Conservation (phyloP, 805 yeast species). For the Schizosaccharomyces lindneri region DNA sequence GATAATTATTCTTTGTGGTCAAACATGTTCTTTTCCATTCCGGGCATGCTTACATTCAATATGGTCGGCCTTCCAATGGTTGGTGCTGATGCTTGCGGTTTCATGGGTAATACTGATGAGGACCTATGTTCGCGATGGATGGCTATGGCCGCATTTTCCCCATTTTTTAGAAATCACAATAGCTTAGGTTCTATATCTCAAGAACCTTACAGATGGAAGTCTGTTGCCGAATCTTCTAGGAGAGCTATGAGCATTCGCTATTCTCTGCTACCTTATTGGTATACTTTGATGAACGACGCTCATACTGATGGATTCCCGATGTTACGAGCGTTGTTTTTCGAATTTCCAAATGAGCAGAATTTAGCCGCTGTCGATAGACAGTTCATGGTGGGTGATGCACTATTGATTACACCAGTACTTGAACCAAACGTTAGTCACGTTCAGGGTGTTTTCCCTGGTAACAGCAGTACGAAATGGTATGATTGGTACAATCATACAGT, state of each 20-base stretch:
- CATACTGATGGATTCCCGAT: slow-evolving; percentile 33
- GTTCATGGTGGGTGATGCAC: slow-evolving; percentile 38
- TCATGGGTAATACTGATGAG: slow-evolving; percentile 7
- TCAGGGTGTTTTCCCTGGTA: slow-evolving; percentile 20
- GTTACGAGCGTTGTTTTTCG: slow-evolving; percentile 40
- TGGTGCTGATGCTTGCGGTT: slow-evolving; percentile 5
- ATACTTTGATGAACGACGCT: slow-evolving; percentile 37
- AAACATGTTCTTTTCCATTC: slow-evolving; percentile 39
- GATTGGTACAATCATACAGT: slow-evolving; percentile 8
- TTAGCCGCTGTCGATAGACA: slow-evolving; percentile 40
- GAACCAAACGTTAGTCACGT: slow-evolving; percentile 19
- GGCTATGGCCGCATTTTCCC: slow-evolving; percentile 16
- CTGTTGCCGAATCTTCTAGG: slow-evolving; percentile 13
- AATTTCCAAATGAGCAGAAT: slow-evolving; percentile 17
- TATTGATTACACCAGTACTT: slow-evolving; percentile 36
- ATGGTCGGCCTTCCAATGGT: slow-evolving; percentile 4
- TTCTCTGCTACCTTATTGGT: slow-evolving; percentile 35
- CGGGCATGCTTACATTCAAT: slow-evolving; percentile 35
- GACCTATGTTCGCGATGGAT: slow-evolving; percentile 16
- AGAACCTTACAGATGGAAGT: slow-evolving; percentile 15
- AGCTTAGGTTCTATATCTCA: slow-evolving; percentile 11
- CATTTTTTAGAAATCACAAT: slow-evolving; percentile 16
- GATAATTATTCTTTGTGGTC: slow-evolving; percentile 68
- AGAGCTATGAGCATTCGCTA: slow-evolving; percentile 17
- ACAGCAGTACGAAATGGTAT: slow-evolving; percentile 2